These are phyloP conservation scores for Luvunga scandens DNA, from an alignment of 345 rosid genomes.

Conservation along the genomic window DNA sequence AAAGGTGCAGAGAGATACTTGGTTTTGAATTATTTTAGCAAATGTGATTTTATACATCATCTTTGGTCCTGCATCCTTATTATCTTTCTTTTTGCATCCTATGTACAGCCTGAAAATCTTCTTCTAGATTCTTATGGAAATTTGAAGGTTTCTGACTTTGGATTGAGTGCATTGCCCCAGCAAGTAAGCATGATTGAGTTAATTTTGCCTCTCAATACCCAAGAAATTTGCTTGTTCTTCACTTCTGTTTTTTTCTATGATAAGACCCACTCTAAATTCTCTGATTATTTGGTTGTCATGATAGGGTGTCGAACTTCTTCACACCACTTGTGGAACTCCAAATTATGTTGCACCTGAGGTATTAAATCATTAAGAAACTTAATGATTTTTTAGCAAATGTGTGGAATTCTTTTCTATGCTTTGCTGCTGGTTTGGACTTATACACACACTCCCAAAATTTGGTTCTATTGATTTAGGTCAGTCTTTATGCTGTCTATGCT, in stretches of 20 bases:
- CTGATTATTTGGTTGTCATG: conserved; percentile 14
- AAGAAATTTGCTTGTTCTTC: neutral
- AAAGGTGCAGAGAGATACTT: conserved; percentile 45
- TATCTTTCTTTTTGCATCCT: conserved; percentile 9
- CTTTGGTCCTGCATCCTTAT: conserved; percentile 15
- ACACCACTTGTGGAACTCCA: conserved; percentile 95
- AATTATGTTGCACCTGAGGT: conserved; percentile 80
- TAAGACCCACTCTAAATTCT: conserved; percentile 6
- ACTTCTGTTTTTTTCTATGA: neutral
- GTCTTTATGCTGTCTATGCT: neutral
- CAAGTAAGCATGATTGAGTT: conserved; percentile 38
- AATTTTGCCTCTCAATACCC: neutral
- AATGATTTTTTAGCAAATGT: neutral
- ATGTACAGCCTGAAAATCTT: conserved; percentile 67
- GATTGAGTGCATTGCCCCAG: conserved; percentile 68
- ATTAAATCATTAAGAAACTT: conserved; percentile 11
- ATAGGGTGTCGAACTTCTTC: conserved; percentile 67
- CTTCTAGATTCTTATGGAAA: conserved; percentile 63
- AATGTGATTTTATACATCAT: conserved; percentile 11
- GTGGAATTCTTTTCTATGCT: neutral
- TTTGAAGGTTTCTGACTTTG: conserved; percentile 81
- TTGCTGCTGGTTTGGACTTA: neutral
- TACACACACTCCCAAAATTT: neutral
- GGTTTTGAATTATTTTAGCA: conserved; percentile 5
- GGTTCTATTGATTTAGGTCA: conserved; percentile 4